These are phyloP conservation scores for Kuraishia hungarica DNA, from an alignment of 805 yeast species.

Conservation along the genomic window DNA sequence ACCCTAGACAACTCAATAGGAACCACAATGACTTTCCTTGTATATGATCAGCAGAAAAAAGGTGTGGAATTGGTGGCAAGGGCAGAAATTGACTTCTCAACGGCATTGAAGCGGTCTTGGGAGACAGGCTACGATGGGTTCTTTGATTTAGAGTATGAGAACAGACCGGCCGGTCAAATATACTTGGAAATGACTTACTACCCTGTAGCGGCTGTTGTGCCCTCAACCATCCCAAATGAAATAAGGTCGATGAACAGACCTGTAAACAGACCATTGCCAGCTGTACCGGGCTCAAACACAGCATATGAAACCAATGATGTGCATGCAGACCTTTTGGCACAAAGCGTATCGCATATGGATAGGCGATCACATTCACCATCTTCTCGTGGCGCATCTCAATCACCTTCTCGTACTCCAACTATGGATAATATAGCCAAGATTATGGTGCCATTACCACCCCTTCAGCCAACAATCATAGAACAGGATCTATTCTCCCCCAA, in stretches of 20 bases:
- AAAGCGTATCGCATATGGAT: not conserved
- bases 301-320: not conserved
- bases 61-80: constrained; percentile 86
- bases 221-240: constrained; percentile 7
- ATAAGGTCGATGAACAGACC: constrained; percentile 3
- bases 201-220: constrained; percentile 35
- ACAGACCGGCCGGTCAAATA: constrained; percentile 78
- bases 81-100: constrained; percentile 66
- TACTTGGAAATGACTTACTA: constrained; percentile 90
- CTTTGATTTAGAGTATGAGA: constrained; percentile 63
- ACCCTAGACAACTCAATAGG: constrained; percentile 54
- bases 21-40: constrained; percentile 59
- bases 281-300: constrained; percentile 2
- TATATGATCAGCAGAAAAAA: constrained; percentile 77
- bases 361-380: constrained; percentile 6
- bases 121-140: constrained; percentile 79
- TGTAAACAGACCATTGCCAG: constrained; percentile 12
- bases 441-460: not conserved
- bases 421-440: not conserved
- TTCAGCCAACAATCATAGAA: not conserved
- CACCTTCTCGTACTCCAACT: not conserved
- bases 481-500: not conserved
- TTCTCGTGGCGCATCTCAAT: not conserved
- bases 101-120: constrained; percentile 57
- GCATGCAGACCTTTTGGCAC: not conserved